Evolutionary conservation across 116 monocot species (phyloP).

Genomic region (Posidonia oceanica): DNA sequence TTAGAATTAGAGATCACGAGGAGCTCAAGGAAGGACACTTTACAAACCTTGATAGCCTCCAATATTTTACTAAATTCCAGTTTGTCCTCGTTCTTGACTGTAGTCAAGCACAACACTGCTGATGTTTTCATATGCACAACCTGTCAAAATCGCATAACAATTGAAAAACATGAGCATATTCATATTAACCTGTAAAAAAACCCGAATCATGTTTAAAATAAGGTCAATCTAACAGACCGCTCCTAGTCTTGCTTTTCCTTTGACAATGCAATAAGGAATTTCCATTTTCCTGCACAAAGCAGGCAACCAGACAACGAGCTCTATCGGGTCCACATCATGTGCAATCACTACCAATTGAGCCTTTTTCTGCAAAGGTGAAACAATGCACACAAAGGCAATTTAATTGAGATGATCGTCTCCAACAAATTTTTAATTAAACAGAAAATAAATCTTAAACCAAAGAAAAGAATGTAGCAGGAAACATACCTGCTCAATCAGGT

Average conservation of each 20-base stretch:
- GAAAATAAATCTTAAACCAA: not conserved
- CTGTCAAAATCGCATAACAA: slow-evolving; percentile 11
- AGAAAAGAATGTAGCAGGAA: not conserved
- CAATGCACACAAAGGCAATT: not conserved
- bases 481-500: slow-evolving; percentile 63
- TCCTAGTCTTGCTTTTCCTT: slow-evolving; percentile 81
- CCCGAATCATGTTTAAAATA: not conserved
- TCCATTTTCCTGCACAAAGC: slow-evolving; percentile 92
- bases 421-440: not conserved
- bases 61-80: slow-evolving; percentile 85
- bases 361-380: slow-evolving; percentile 30
- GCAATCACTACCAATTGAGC: slow-evolving; percentile 73
- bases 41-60: slow-evolving; percentile 68
- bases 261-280: slow-evolving; percentile 63
- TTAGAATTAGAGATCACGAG: not conserved
- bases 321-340: slow-evolving; percentile 72
- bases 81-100: slow-evolving; percentile 83
- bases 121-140: slow-evolving; percentile 65
- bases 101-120: slow-evolving; percentile 53
- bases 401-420: not conserved
- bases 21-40: not conserved
- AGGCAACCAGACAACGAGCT: slow-evolving; percentile 62
- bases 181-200: no score
- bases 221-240: slow-evolving; percentile 19
- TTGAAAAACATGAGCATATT: no score